These are phyloP conservation scores for Colletotrichum simmondsii DNA, from an alignment of 2,329 filamentous ascomycete species.

Conservation along the genomic window DNA sequence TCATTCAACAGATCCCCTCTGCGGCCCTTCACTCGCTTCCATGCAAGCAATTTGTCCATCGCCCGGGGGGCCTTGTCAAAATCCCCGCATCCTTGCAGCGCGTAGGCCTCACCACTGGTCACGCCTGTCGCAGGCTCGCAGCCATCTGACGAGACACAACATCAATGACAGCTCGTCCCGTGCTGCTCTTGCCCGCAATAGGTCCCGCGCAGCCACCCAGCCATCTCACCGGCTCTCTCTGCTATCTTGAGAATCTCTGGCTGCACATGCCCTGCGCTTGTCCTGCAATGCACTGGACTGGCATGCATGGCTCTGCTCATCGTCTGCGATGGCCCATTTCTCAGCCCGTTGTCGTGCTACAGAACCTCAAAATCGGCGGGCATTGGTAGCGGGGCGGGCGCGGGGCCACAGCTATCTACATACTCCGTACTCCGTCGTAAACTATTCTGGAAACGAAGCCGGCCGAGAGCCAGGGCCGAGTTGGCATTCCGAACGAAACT, in stretches of 20 bases:
- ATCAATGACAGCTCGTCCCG: constrained; percentile 19
- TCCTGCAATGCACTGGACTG: constrained; percentile 13
- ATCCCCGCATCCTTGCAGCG: constrained; percentile 9
- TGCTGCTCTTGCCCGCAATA: background rate
- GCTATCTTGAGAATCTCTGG: background rate
- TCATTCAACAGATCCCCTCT: background rate
- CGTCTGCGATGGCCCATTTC: background rate
- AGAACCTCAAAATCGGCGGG: background rate
- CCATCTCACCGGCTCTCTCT: background rate
- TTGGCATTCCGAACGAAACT: background rate
- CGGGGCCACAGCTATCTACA: background rate
- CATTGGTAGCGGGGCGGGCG: background rate
- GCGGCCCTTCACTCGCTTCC: constrained; percentile 20
- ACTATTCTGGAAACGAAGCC: background rate
- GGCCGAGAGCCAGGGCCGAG: background rate
- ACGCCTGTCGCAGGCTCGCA: constrained; percentile 17
- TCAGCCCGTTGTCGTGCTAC: background rate
- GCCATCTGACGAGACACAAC: constrained; percentile 19
- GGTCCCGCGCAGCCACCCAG: background rate
- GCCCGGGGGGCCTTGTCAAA: background rate
- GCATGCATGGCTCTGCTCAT: constrained; percentile 3
- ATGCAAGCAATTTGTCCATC: constrained; percentile 31
- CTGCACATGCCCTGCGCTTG: constrained; percentile 8
- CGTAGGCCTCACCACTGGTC: background rate
- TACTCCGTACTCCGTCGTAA: background rate